Conservation (phyloP, 2,329 filamentous ascomycete species). For the Trichoderma koningiopsis region DNA sequence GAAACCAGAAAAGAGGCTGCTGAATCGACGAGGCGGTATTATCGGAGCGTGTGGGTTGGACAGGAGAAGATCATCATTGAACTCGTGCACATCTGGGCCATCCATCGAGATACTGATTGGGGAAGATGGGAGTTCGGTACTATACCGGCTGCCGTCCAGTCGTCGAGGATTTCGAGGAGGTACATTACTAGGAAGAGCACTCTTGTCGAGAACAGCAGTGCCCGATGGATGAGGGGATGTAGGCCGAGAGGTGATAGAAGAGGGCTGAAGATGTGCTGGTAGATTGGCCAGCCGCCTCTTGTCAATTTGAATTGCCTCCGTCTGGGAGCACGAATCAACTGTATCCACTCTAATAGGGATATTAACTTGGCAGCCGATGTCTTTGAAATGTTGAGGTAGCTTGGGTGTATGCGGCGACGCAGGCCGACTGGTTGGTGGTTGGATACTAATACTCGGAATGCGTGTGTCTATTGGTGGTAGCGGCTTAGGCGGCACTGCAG, state of each 20-base stretch:
- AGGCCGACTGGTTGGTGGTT: constrained; percentile 84
- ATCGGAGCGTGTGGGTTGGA: constrained; percentile 61
- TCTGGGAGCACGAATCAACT: constrained; percentile 64
- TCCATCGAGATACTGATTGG: constrained; percentile 43
- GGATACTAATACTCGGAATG: constrained; percentile 87
- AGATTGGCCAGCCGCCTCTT: constrained; percentile 72
- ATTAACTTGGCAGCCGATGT: constrained; percentile 78
- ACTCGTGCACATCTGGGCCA: constrained; percentile 54
- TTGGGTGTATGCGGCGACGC: constrained; percentile 72
- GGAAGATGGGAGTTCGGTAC: constrained; percentile 54
- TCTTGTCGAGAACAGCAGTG: constrained; percentile 39
- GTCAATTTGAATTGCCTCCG: constrained; percentile 86
- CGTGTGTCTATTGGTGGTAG: constrained; percentile 46
- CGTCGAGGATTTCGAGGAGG: constrained; percentile 63
- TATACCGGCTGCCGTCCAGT: constrained; percentile 50
- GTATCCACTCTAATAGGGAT: constrained; percentile 34
- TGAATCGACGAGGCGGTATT: constrained; percentile 72
- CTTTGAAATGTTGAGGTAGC: constrained; percentile 80
- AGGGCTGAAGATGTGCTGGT: constrained; percentile 77
- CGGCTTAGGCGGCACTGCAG: constrained; percentile 35
- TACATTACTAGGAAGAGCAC: constrained; percentile 53
- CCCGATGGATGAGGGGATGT: constrained; percentile 52
- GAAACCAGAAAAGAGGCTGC: constrained; percentile 85
- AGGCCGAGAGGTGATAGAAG: constrained; percentile 66
- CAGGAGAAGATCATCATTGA: constrained; percentile 78